Conservation (phyloP, 768 basidiomycete species). For the Stropharia rugosoannulata region DNA sequence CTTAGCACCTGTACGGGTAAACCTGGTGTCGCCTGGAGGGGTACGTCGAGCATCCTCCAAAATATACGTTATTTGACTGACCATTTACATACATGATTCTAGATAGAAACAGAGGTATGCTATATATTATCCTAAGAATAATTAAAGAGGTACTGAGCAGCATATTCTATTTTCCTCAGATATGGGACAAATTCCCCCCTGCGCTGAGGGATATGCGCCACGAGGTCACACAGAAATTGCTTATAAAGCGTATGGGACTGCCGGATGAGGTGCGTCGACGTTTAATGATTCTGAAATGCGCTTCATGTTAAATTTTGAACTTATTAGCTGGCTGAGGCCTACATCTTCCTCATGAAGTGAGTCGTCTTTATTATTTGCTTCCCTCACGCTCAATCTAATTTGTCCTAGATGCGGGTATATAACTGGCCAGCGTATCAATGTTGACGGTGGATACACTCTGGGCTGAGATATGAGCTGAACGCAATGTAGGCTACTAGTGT, state of each 20-base stretch:
- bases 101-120: conserved; percentile 3
- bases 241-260: conserved; percentile 2
- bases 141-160: no score
- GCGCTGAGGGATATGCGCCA: no score
- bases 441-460: background rate
- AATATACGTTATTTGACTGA: no score
- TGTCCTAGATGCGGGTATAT: conserved; percentile 5
- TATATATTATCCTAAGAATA: no score
- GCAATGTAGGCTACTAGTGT: no score
- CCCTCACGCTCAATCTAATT: background rate
- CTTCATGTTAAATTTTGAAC: background rate
- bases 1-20: conserved; percentile 5
- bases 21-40: conserved; percentile 1
- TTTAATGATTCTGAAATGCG: no score
- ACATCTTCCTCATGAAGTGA: conserved; percentile 10
- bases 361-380: background rate
- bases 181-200: background rate
- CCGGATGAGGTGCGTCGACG: background rate
- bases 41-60: background rate
- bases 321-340: conserved; percentile 1
- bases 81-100: no score
- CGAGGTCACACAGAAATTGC: background rate
- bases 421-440: conserved; percentile 1
- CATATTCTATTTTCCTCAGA: no score
- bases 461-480: background rate